Base-by-base conservation (phyloP, 1,284 basidiomycete genomes). In the Athelia psychrophila region DNA sequence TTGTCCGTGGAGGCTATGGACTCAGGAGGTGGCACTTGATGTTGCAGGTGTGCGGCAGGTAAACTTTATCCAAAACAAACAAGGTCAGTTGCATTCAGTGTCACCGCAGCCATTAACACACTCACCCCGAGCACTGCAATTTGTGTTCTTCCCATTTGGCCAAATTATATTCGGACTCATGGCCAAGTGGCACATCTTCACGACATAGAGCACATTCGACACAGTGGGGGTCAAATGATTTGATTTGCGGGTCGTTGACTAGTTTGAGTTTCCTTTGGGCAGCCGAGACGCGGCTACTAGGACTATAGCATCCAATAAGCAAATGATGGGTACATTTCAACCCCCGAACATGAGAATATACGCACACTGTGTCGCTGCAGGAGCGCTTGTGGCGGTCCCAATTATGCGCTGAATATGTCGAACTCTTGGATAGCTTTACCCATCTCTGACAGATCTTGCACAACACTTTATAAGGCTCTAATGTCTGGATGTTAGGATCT, bases 81-180 rank as follows among this genome's bases (percentile, higher is more conserved):
- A 42, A 8, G 38, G 13, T 42, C 38, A 22, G 38, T 9, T n/a
- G 6, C 38, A 42, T 35, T 35, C 33, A 16, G 20, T 16, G 16
- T 42, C 27, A 30, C 27, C 27, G 13, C 27, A 30, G 27, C 13
- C 27, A 5, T 6, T 30, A 13, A 51, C 36, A 18, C 25, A 66
- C 77, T 61, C 51, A 81, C 79, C 65, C 65, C 46, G 67, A 61
- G 62, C 83, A 86, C 5, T 56, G 62, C 12, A 57, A 52, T 64
- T 86, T 87, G 60, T 87, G 84, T 44, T 73, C 71, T 33, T 78
- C 72, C 86, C 86, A 88, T 49, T 65, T 73, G 10, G 73, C 69
- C 50, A 85, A 62, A 55, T 81, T 77, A 56, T 81, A 86, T 25
- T 85, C 80, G 16, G 67, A 68, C 32, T 75, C 74, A 5, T 76